Conservation (phyloP, 2,329 filamentous ascomycete species). For the Lachnellula hyalina region DNA sequence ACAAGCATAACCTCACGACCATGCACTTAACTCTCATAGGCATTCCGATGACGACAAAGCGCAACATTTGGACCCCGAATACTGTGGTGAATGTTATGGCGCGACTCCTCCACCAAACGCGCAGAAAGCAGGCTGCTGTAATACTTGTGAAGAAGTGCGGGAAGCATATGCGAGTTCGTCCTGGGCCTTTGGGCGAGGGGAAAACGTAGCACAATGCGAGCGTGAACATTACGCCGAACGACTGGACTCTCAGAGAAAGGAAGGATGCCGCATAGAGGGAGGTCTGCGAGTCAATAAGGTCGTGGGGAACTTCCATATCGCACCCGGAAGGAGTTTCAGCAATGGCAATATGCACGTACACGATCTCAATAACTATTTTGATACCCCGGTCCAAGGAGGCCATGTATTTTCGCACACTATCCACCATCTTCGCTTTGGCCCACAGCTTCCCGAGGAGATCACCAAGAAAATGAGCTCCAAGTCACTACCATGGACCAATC, state of each 20-base stretch:
- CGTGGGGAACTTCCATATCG: slow-evolving; percentile 96
- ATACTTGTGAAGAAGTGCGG: slow-evolving; percentile 93
- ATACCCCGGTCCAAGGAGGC: slow-evolving; percentile 58
- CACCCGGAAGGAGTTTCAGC: slow-evolving; percentile 91
- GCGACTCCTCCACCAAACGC: slow-evolving; percentile 67
- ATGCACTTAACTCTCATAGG: slow-evolving; percentile 35
- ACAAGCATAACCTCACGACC: slow-evolving; percentile 8
- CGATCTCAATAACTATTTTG: slow-evolving; percentile 93
- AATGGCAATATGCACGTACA: slow-evolving; percentile 97
- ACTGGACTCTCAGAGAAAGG: slow-evolving; percentile 78
- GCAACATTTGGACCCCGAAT: slow-evolving; percentile 78
- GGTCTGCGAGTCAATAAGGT: slow-evolving; percentile 96
- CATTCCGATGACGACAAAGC: slow-evolving; percentile 64
- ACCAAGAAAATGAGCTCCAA: slow-evolving; percentile 53
- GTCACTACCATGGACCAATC: slow-evolving; percentile 69
- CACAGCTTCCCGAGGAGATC: slow-evolving; percentile 74
- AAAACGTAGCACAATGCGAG: slow-evolving; percentile 90
- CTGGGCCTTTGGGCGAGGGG: slow-evolving; percentile 92
- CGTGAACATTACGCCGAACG: slow-evolving; percentile 90
- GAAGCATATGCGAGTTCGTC: slow-evolving; percentile 85
- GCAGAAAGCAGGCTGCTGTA: slow-evolving; percentile 84
- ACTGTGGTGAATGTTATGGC: slow-evolving; percentile 93
- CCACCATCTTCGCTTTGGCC: slow-evolving; percentile 87
- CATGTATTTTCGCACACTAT: slow-evolving; percentile 90
- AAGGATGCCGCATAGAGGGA: slow-evolving; percentile 93